Conservation (phyloP, 176 grass and related monocot species). For the Bonia amplexicaulis region DNA sequence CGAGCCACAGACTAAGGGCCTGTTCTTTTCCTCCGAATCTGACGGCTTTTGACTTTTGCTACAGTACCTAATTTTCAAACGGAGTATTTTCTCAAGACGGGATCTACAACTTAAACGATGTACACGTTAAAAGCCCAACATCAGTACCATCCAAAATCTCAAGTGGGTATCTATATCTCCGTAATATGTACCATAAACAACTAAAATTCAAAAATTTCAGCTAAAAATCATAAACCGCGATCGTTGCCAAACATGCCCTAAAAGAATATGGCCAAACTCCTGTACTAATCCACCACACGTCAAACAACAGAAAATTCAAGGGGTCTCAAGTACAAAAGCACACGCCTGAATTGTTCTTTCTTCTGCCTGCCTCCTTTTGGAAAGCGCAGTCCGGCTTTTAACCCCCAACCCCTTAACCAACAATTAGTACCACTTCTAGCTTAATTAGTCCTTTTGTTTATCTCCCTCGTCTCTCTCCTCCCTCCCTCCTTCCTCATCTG, state of each 20-base stretch:
- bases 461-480: neutral
- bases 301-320: neutral
- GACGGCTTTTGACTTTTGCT: no score
- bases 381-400: neutral
- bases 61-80: no score
- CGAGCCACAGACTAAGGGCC: fast-evolving
- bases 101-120: no score
- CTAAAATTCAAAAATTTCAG: no score
- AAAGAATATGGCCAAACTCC: neutral
- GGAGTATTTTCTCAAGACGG: no score
- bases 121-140: no score
- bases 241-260: no score
- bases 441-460: constrained; percentile 33
- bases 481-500: neutral
- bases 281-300: neutral
- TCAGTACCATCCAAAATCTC: no score
- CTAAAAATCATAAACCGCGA: no score
- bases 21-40: no score
- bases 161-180: no score
- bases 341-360: neutral
- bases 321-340: neutral
- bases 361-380: neutral
- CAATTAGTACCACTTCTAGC: constrained; percentile 5
- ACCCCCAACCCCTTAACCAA: neutral
- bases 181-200: no score